Conservation (phyloP, 2,329 filamentous ascomycete species). For the Graphilbum ipis-grandicollis region DNA sequence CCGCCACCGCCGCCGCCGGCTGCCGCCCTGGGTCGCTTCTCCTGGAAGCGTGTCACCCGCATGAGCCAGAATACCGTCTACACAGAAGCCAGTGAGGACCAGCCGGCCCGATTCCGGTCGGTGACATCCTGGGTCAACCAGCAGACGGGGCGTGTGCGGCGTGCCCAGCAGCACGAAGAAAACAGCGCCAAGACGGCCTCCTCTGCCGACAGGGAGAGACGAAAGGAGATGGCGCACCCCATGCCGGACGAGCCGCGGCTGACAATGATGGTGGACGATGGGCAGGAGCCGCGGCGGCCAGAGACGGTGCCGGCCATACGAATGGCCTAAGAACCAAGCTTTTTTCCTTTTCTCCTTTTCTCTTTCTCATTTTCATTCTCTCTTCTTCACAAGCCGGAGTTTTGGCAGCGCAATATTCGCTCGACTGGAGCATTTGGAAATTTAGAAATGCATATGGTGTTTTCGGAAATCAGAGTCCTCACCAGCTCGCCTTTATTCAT, state of each 20-base stretch:
- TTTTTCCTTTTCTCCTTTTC: neutral
- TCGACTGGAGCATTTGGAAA: no score
- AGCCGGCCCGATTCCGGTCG: conserved; percentile 36
- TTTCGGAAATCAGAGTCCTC: no score
- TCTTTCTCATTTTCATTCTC: conserved; percentile 1
- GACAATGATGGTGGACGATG: conserved; percentile 32
- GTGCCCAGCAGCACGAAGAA: conserved; percentile 21
- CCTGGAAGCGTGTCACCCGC: conserved; percentile 5
- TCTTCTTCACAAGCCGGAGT: no score
- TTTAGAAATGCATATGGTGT: no score
- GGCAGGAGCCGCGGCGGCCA: conserved; percentile 26
- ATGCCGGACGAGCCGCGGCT: conserved; percentile 28
- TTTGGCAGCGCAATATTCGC: no score
- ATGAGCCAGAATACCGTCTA: conserved; percentile 29
- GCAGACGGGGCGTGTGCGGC: conserved; percentile 36
- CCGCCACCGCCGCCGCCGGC: neutral
- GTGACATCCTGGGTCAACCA: conserved; percentile 49
- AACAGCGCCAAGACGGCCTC: neutral
- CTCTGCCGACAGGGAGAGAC: no score
- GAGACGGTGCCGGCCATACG: conserved; percentile 12
- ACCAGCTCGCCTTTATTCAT: no score
- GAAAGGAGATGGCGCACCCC: conserved; percentile 12
- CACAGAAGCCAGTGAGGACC: conserved; percentile 34
- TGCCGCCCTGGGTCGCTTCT: conserved; percentile 8
- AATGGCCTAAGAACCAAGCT: neutral